Evolutionary conservation across 2,329 filamentous ascomycete genomes (phyloP), one percentile per base, ranked within the genome.

Genomic region (Hymenoscyphus linearis): DNA sequence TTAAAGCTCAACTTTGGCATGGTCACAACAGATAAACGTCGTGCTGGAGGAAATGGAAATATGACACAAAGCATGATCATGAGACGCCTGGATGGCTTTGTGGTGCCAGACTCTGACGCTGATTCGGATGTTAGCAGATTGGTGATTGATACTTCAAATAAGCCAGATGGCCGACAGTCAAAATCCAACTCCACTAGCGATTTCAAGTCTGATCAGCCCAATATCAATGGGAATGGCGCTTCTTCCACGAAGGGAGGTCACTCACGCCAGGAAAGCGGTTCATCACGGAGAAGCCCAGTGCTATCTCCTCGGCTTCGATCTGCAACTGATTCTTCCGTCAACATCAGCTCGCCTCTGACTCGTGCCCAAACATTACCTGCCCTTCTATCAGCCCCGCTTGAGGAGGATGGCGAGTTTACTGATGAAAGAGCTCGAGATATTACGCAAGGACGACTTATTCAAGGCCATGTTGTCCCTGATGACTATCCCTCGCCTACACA

Each of bases 1-100:
- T 78, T 99, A 69, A 98, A 98, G 81, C 84, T 99, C 69, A 98
- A 96, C 79, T 99, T 99, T 69, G 95, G 95, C 67, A 92, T 99
- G 72, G 92, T 99, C 60, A 96, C 91, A 2, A 96, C 91, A 6
- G 91, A 96, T 69, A 82, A 85, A 68, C 86, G 85, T 71, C 86
- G 85, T 71, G 81, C 89, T 58, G 80, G 79, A 10, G 79, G 81
- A n/a, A n/a, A n/a, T 40, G 73, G 76, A 66, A 87, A 82, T 71
- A 88, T 93, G 85, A 84, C 85, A 55, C 87, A 88, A 63, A 96
- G 91, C 74, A 87, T 90, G 76, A 88, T 96, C 66, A 84, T 90
- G 76, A 81, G 78, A 59, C 85, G 87, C 66, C 80, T 89, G 16
- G 87, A 90, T 72, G 82, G 81, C 2, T 77, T 82, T 10, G 80